Percentiles rank a stretch among this genome's conserved stretches.
These are phyloP conservation scores for Cyclotella atomus DNA, from an alignment of 108 stramenopile species.

Conservation along the genomic window DNA sequence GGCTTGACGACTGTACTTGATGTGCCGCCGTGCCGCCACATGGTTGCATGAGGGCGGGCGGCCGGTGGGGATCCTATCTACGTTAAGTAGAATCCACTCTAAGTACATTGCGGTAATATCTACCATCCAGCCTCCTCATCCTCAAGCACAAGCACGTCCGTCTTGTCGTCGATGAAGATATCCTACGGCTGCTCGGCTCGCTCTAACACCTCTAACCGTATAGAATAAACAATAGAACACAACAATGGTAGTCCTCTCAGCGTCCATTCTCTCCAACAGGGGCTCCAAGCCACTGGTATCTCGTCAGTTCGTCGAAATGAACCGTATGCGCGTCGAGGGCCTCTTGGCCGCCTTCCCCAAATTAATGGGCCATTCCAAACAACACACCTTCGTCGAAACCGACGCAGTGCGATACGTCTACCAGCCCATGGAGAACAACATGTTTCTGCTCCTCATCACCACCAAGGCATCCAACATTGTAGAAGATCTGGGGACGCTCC, in stretches of 20 bases:
- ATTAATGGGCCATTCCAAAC: constrained; percentile 89
- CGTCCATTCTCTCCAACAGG: constrained; percentile 80
- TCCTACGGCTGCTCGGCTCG: too few relatives aligned
- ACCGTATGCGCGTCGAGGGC: constrained; percentile 96
- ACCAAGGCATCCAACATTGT: constrained; percentile 97
- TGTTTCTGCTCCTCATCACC: constrained; percentile 96
- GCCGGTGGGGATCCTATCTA: too few relatives aligned
- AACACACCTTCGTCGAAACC: constrained; percentile 99
- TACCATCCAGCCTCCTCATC: too few relatives aligned
- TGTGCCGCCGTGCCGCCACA: too few relatives aligned
- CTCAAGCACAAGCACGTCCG: too few relatives aligned
- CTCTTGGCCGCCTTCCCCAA: constrained; percentile 99
- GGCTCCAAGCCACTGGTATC: constrained; percentile 92
- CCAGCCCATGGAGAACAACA: constrained; percentile 94
- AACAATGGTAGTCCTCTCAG: constrained; percentile 84
- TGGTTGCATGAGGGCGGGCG: too few relatives aligned
- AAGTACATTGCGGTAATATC: too few relatives aligned
- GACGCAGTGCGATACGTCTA: constrained; percentile 99
- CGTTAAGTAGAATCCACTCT: too few relatives aligned
- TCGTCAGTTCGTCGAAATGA: constrained; percentile 99
- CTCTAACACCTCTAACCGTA: not conserved
- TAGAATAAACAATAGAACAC: not conserved
- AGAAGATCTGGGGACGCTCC: constrained; percentile 97
- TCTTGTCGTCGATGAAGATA: too few relatives aligned
- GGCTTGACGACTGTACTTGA: too few relatives aligned